Conservation (phyloP, 257 asterid genomes). For the Solanum microdontum region DNA sequence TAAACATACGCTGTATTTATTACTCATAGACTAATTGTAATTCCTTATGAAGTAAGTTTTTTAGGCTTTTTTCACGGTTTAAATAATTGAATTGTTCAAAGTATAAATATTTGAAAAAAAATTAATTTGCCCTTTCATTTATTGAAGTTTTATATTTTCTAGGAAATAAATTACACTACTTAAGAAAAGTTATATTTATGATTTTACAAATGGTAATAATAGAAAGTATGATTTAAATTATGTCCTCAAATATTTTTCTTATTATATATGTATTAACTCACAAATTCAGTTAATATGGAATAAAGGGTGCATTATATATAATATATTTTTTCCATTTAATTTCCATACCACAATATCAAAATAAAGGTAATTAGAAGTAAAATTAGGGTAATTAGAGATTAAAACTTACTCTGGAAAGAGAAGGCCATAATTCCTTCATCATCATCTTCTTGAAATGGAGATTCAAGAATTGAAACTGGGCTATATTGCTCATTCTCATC, state of each 20-base stretch:
- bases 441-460: slow-evolving; percentile 43
- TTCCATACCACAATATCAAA: not conserved
- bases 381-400: not conserved
- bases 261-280: not conserved
- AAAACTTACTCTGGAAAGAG: slow-evolving; percentile 21
- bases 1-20: not conserved
- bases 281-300: no score
- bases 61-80: no score
- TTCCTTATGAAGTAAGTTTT: not conserved
- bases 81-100: no score
- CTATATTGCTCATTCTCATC: slow-evolving; percentile 60
- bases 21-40: not conserved
- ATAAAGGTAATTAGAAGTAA: not conserved
- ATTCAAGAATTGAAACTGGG: slow-evolving; percentile 71
- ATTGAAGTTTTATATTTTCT: no score
- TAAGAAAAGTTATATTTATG: no score
- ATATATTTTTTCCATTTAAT: no score
- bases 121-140: no score
- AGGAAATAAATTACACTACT: no score
- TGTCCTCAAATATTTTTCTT: not conserved
- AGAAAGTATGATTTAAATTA: no score
- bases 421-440: slow-evolving; percentile 4
- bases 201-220: no score
- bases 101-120: no score
- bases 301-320: no score